Evolutionary conservation across 1,284 basidiomycete species (phyloP).

Genomic region (Wallemia mellicola): DNA sequence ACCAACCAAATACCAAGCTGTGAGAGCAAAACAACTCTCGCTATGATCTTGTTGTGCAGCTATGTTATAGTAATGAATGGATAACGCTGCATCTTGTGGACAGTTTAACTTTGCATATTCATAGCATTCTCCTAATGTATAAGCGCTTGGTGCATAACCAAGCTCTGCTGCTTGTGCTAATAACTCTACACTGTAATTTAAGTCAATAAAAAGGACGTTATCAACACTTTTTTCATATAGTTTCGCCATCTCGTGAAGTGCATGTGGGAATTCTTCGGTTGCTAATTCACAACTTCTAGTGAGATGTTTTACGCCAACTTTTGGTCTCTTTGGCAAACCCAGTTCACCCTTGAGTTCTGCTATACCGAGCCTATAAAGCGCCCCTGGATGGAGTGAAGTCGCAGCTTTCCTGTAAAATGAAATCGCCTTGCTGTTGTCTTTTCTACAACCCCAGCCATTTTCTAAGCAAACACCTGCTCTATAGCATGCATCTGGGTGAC

Average conservation of each 20-base stretch:
- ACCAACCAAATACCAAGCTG: constrained; percentile 96
- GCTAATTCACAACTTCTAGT: constrained; percentile 86
- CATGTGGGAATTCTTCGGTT: constrained; percentile 81
- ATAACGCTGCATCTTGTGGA: constrained; percentile 84
- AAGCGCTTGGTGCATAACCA: constrained; percentile 83
- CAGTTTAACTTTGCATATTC: constrained; percentile 98
- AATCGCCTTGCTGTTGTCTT: constrained; percentile 69
- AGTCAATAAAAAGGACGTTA: constrained; percentile 85
- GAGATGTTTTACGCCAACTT: constrained; percentile 94
- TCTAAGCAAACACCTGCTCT: constrained; percentile 92
- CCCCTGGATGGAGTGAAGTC: constrained; percentile 65
- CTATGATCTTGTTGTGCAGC: constrained; percentile 89
- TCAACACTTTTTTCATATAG: constrained; percentile 84
- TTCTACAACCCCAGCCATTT: constrained; percentile 90
- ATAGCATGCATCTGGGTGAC: constrained; percentile 87
- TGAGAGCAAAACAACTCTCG: constrained; percentile 90
- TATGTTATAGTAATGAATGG: constrained; percentile 97
- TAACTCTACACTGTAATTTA: constrained; percentile 78
- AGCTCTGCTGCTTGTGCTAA: constrained; percentile 82
- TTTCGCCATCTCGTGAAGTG: constrained; percentile 76
- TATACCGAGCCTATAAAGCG: constrained; percentile 86
- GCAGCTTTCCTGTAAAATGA: constrained; percentile 85
- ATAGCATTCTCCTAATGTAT: constrained; percentile 89
- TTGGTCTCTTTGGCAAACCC: constrained; percentile 51
- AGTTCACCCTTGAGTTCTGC: constrained; percentile 90